Percentiles rank a stretch among this genome's conserved stretches.
Evolutionary conservation across 2,329 filamentous ascomycete species (phyloP).

Genomic region (Cytospora chrysosperma): DNA sequence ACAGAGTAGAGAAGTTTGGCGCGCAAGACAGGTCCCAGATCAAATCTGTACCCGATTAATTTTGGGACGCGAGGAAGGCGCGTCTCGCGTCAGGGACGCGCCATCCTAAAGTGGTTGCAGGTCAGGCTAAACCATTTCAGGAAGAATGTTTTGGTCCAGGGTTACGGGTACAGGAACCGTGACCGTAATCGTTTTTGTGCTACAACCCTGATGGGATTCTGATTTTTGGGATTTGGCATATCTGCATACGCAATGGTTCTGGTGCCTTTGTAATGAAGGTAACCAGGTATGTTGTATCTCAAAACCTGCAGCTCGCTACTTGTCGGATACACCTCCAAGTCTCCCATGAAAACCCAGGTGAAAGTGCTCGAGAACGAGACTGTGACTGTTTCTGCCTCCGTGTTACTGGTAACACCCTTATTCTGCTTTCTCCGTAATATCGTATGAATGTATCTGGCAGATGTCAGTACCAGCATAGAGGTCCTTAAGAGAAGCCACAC

Average conservation of each 20-base stretch:
- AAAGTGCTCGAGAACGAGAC: background rate
- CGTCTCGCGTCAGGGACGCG: slow-evolving; percentile 19
- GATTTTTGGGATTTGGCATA: no score
- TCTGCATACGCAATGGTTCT: no score
- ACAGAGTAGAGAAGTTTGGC: slow-evolving; percentile 11
- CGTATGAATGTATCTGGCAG: slow-evolving; percentile 21
- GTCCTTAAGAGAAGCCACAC: background rate
- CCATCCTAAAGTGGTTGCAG: slow-evolving; percentile 20
- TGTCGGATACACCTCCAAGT: background rate
- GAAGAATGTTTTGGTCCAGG: slow-evolving; percentile 15
- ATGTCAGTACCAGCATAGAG: background rate
- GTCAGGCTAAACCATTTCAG: slow-evolving; percentile 9
- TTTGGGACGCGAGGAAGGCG: slow-evolving; percentile 15
- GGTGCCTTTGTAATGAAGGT: background rate
- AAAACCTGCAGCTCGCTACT: background rate
- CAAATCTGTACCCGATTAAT: slow-evolving; percentile 9
- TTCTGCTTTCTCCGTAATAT: slow-evolving; percentile 1
- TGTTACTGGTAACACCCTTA: background rate
- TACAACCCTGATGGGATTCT: background rate
- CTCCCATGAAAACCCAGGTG: background rate
- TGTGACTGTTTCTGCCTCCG: background rate
- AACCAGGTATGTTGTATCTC: background rate
- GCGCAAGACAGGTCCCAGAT: background rate
- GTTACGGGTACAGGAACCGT: no score
- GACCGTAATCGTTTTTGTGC: background rate